These are phyloP conservation scores for Cladosporium sphaerospermum DNA, from an alignment of 2,329 filamentous ascomycete species.

Conservation along the genomic window DNA sequence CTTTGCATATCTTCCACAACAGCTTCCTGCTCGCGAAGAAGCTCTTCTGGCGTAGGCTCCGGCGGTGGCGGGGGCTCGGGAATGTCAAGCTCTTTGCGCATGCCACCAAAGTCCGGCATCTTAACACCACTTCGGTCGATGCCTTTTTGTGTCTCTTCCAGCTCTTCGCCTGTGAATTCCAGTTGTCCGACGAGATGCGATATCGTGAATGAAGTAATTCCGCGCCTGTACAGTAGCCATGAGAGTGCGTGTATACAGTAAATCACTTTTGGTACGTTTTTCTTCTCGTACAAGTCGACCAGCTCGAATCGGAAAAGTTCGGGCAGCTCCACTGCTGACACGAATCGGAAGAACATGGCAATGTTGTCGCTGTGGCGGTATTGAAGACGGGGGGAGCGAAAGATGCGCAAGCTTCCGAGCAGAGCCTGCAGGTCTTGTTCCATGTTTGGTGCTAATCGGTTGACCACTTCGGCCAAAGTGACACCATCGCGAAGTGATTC, in stretches of 20 bases:
- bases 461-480: constrained; percentile 87
- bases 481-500: constrained; percentile 89
- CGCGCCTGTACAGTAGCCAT: constrained; percentile 93
- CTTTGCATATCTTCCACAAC: constrained; percentile 75
- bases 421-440: constrained; percentile 41
- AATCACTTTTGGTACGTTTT: constrained; percentile 98
- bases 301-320: constrained; percentile 96
- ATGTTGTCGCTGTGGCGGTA: constrained; percentile 98
- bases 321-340: constrained; percentile 85
- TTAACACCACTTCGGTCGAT: constrained; percentile 89
- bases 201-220: constrained; percentile 91
- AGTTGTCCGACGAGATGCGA: constrained; percentile 94
- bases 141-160: constrained; percentile 94
- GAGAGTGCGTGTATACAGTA: constrained; percentile 97
- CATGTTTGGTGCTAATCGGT: constrained; percentile 73
- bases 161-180: constrained; percentile 94
- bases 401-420: constrained; percentile 57
- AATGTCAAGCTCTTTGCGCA: constrained; percentile 91
- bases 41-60: constrained; percentile 81
- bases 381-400: constrained; percentile 76
- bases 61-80: constrained; percentile 66
- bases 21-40: constrained; percentile 68
- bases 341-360: constrained; percentile 87
- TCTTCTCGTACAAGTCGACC: constrained; percentile 98
- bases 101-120: constrained; percentile 97